Conservation (phyloP, 2,329 filamentous ascomycete genomes). For the Ceratocystis ficicola region DNA sequence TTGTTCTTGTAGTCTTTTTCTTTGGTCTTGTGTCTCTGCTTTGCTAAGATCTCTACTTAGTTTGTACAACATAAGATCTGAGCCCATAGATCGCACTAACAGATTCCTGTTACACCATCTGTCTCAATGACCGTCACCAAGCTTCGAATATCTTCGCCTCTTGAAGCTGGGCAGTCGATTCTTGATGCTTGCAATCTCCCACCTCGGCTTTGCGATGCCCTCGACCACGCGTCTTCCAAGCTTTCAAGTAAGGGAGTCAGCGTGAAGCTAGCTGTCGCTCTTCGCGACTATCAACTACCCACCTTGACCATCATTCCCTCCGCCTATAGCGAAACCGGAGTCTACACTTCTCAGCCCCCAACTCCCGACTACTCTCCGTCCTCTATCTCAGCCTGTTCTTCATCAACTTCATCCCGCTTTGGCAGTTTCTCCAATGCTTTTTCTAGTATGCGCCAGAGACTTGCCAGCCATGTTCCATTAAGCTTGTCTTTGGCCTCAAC, state of each 20-base stretch:
- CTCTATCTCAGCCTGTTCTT: constrained; percentile 17
- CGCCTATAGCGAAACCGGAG: background rate
- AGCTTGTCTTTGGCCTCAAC: constrained; percentile 6
- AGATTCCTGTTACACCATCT: constrained; percentile 20
- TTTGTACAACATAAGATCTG: constrained; percentile 20
- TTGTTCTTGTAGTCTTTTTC: background rate
- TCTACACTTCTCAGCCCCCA: constrained; percentile 24
- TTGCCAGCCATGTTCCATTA: constrained; percentile 21
- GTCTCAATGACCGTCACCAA: constrained; percentile 37
- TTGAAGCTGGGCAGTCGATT: constrained; percentile 50
- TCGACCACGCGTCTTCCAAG: constrained; percentile 46
- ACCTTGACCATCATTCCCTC: constrained; percentile 20
- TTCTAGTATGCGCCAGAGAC: constrained; percentile 29
- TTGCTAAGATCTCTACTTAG: background rate
- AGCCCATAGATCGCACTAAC: background rate
- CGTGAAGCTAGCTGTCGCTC: constrained; percentile 46
- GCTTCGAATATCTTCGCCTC: constrained; percentile 47
- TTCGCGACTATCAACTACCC: constrained; percentile 43
- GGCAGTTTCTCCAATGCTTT: constrained; percentile 27
- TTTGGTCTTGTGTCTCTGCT: background rate
- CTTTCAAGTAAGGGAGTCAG: constrained; percentile 44
- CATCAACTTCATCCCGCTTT: constrained; percentile 27
- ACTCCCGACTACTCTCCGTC: constrained; percentile 28
- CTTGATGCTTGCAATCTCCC: constrained; percentile 48
- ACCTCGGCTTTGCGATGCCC: constrained; percentile 39